Evolutionary conservation across 2,329 filamentous ascomycete species (phyloP), one percentile per base, ranked within the genome.

Genomic region (Graphium sp.): DNA sequence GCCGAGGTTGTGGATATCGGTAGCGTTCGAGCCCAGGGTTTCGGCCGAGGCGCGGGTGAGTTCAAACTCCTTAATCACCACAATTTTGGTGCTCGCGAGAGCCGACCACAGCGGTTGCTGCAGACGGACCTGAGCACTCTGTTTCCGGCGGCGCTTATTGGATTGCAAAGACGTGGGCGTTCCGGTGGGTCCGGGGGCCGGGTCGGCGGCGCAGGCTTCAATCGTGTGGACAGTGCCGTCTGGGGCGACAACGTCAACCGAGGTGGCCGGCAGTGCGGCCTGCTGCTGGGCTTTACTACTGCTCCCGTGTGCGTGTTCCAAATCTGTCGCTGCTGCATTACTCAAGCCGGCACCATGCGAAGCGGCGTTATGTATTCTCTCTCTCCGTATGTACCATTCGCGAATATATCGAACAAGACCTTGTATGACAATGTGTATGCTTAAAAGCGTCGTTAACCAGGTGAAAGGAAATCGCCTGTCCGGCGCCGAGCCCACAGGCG

Each of bases 51-150:
- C 73, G 47, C 80, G 74, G 39, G 80, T 87, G 47, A 91, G 69
- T 53, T 84, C 78, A 41, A 82, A 81, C 52, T 84, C 85, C 56
- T 92, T 89, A 46, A 91, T 75, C 55, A 93, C 83, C 42, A 89
- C 87, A 48, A 94, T 85, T 62, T 94, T 94, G 46, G 85, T 93
- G 55, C 83, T 93, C 29, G 85, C 85, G 41, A 94, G 68, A 26
- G 85, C 85, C 37, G 85, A 83, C 85, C 85, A 94, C 38, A 94
- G 69, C 27, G 85, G 85, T 55, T 94, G 85, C 46, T 83, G 75
- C 48, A 83, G 81, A 50, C 85, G 68, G 39, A 92, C 83, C 51
- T 89, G 81, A 33, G 83, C 84, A 46, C 81, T 87, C 54, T 92
- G 83, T 56, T 89, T 87, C 55, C 79, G 73, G 56, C 81, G 78